Evolutionary conservation across 2,329 filamentous ascomycete genomes (phyloP).

Genomic region (Fusarium austroafricanum): DNA sequence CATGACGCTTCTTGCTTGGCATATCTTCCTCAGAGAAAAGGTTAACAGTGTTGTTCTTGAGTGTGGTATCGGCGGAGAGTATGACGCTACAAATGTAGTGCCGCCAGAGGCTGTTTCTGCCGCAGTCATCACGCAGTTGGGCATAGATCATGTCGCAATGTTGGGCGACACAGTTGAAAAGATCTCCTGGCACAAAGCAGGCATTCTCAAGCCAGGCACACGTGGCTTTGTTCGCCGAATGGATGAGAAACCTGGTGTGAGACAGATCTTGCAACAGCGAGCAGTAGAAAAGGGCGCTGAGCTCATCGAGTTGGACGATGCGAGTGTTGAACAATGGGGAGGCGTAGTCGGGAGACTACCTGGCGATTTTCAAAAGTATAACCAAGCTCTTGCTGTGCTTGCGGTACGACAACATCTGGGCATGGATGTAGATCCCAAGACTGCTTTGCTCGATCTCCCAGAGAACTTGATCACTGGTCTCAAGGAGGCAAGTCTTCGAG

Average conservation of each 20-base stretch:
- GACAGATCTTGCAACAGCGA: slow-evolving; percentile 68
- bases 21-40: slow-evolving; percentile 80
- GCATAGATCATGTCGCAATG: slow-evolving; percentile 86
- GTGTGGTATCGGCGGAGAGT: slow-evolving; percentile 93
- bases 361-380: slow-evolving; percentile 67
- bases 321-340: slow-evolving; percentile 55
- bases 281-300: slow-evolving; percentile 65
- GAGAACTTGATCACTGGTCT: slow-evolving; percentile 72
- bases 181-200: slow-evolving; percentile 92
- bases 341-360: slow-evolving; percentile 57
- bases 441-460: slow-evolving; percentile 44
- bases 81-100: slow-evolving; percentile 91
- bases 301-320: slow-evolving; percentile 57
- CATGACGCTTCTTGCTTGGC: slow-evolving; percentile 87
- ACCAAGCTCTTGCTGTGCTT: slow-evolving; percentile 67
- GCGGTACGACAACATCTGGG: slow-evolving; percentile 69
- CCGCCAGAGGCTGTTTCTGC: slow-evolving; percentile 71
- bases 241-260: slow-evolving; percentile 51
- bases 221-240: slow-evolving; percentile 51
- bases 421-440: slow-evolving; percentile 37
- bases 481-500: slow-evolving; percentile 74
- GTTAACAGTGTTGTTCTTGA: slow-evolving; percentile 86
- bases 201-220: slow-evolving; percentile 78
- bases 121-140: slow-evolving; percentile 81
- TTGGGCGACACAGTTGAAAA: slow-evolving; percentile 81